Base-by-base conservation (phyloP, 2,329 filamentous ascomycete genomes). In the Penicillium carneum region DNA sequence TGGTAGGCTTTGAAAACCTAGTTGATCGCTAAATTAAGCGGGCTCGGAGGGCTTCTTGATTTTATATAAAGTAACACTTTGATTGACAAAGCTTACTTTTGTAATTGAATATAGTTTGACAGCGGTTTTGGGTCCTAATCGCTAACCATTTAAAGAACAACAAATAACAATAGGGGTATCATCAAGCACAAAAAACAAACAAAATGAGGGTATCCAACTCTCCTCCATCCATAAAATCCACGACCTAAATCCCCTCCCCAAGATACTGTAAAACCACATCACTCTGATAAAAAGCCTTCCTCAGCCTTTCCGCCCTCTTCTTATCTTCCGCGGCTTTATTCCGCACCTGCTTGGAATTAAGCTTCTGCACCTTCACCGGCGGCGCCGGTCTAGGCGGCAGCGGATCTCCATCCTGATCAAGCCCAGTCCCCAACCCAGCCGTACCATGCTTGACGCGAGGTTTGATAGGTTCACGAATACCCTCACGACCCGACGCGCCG, bases 251-350 rank as follows among this genome's bases (percentile, higher is more conserved):
- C 12, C 26, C 65, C 16, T 66, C 69, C 18, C 88, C 85, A 18
- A 96, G 77, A 73, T 96, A 95, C 71, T 84, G 87, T 70, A 93
- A 87, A 57, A 96, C 80, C 66, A 94, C 90, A n/a, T 90, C 85
- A 66, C 86, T 88, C 20, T 86, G 84, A 76, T 91, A 94, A 64
- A 97, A 90, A 78, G 91, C 83, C 68, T 87, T 83, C 65, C 88
- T 84, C 61, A 97, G 74, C 70, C 79, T 87, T 62, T 90, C 86
- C 18, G 84, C 82, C 63, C 82, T 88, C 73, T 80, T 87, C 77
- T 83, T 88, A 59, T 89, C 87, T 64, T 88, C 85, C 45, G 81
- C 78, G 2, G 86, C 87, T 72, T 84, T 77, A 73, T 86, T 87
- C 69, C 87, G 84, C 41, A 89, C 82, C 76, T 90, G 86, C 69